Percentiles rank a stretch among this genome's conserved stretches.
Evolutionary conservation across 2,329 filamentous ascomycete species (phyloP).

Genomic region (Westerdykella sp.): DNA sequence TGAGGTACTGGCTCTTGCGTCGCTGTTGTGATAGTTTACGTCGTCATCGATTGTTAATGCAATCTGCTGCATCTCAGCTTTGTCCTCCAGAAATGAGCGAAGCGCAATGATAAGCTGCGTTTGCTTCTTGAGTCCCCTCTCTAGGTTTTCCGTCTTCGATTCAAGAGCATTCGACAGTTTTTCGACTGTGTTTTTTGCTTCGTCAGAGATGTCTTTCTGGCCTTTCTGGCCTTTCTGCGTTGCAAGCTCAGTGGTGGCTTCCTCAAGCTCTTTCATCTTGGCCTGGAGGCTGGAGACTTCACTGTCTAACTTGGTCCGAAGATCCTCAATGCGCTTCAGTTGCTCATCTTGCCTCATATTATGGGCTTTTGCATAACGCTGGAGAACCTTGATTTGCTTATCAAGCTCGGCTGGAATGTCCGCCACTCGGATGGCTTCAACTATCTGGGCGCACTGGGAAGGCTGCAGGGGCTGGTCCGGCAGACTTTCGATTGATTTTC

Average conservation of each 20-base stretch:
- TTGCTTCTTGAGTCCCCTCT: background rate
- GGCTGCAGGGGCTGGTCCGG: background rate
- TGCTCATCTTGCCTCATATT: constrained; percentile 1
- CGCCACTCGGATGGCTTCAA: constrained; percentile 2
- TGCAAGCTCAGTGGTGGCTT: too few species aligned
- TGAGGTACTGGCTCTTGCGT: too few species aligned
- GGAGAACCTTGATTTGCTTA: constrained; percentile 2
- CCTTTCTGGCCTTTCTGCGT: too few species aligned
- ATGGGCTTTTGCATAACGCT: background rate
- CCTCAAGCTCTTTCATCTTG: too few species aligned
- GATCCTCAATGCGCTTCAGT: background rate
- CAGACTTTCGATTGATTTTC: too few species aligned
- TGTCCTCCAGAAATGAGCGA: background rate
- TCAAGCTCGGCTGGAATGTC: constrained; percentile 2
- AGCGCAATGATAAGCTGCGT: background rate
- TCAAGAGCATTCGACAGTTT: too few species aligned
- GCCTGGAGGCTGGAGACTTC: too few species aligned
- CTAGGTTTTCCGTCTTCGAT: background rate
- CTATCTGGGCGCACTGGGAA: background rate
- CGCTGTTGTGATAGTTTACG: too few species aligned
- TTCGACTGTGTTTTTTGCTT: too few species aligned
- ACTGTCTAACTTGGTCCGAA: background rate
- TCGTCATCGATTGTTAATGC: background rate
- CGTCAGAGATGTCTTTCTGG: too few species aligned
- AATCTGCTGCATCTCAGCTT: background rate